phyloP scores from a whole-genome alignment of 176 grass and related monocot genomes.

The Aegilops longissima region DNA sequence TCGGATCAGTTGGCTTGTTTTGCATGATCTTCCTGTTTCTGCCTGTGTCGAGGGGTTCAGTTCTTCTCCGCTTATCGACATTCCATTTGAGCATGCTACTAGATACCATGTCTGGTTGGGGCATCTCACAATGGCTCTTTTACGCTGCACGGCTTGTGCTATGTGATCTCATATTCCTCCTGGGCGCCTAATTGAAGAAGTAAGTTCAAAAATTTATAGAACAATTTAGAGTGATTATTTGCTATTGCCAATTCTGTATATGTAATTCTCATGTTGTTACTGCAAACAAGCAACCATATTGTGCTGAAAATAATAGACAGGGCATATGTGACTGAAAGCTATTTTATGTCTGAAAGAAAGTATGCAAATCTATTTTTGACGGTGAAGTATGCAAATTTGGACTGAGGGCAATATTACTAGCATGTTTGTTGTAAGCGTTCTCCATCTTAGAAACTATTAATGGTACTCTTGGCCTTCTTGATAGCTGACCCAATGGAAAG shows the following conservation, averaged over 20 bases:
- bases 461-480: neutral
- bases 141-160: constrained; percentile 80
- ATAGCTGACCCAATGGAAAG: constrained; percentile 72
- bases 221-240: neutral
- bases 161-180: constrained; percentile 54
- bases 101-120: constrained; percentile 99
- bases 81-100: constrained; percentile 97
- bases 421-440: neutral
- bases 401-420: neutral
- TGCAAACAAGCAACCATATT: neutral
- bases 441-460: neutral
- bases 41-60: constrained; percentile 80
- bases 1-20: constrained; percentile 74
- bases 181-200: constrained; percentile 50
- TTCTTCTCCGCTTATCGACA: constrained; percentile 96
- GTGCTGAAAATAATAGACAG: neutral
- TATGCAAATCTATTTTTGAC: neutral
- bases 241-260: neutral
- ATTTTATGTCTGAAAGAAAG: neutral
- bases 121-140: constrained; percentile 96
- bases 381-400: neutral
- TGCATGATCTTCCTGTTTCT: constrained; percentile 93
- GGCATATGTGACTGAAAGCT: neutral
- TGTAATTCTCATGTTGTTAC: neutral
- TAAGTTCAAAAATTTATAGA: constrained; percentile 43